phyloP scores from a whole-genome alignment of 148 eudicot genomes.

The Fagopyrum tataricum region DNA sequence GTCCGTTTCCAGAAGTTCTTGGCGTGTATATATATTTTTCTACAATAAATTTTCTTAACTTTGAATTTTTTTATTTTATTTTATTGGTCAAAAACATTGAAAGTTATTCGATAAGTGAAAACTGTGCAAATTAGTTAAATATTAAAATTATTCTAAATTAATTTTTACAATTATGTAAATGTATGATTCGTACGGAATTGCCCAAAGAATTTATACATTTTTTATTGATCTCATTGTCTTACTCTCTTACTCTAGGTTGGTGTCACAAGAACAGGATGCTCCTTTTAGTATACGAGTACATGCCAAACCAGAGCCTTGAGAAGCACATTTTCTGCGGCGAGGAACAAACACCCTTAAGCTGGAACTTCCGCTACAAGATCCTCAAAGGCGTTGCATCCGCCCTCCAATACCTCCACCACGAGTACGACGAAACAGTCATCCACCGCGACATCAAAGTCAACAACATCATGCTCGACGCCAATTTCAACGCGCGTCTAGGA shows the following conservation, averaged over 20 bases:
- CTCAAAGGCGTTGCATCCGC: slow-evolving; percentile 40
- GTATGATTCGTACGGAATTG: too few species aligned
- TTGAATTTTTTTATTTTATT: too few species aligned
- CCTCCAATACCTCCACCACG: slow-evolving; percentile 56
- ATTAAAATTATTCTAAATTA: too few species aligned
- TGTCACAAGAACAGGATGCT: slow-evolving; percentile 69
- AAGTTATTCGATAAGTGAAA: neutral
- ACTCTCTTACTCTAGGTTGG: slow-evolving; percentile 62
- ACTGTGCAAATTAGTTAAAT: too few species aligned
- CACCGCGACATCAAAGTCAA: slow-evolving; percentile 84
- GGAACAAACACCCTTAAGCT: slow-evolving; percentile 22
- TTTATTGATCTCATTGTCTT: too few species aligned
- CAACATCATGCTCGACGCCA: slow-evolving; percentile 74
- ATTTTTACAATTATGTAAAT: too few species aligned
- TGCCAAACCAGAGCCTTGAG: slow-evolving; percentile 85
- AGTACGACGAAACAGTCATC: slow-evolving; percentile 62
- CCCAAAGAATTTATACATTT: too few species aligned
- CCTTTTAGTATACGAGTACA: slow-evolving; percentile 65
- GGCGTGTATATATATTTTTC: too few species aligned
- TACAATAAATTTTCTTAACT: too few species aligned
- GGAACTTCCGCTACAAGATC: slow-evolving; percentile 38
- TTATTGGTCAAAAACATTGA: neutral
- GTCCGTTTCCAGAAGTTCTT: too few species aligned
- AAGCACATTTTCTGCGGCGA: slow-evolving; percentile 38
- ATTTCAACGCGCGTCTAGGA: slow-evolving; percentile 72